phyloP scores from a whole-genome alignment of 257 asterid species.

The Capsicum pubescens region DNA sequence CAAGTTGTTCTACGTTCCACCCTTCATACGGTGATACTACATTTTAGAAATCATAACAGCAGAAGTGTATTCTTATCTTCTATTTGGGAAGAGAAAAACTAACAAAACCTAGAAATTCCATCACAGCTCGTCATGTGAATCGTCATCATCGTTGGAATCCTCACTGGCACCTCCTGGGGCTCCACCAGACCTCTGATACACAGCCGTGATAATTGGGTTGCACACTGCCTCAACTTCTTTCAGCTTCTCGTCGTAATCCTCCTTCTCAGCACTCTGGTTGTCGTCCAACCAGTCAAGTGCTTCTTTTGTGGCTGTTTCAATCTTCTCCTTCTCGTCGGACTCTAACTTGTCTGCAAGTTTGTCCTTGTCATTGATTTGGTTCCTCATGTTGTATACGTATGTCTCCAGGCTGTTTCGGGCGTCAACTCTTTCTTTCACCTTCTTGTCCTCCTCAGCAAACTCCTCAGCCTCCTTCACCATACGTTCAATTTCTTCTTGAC shows the following conservation, averaged over 20 bases:
- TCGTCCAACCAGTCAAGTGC: conserved; percentile 89
- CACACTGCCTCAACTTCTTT: conserved; percentile 85
- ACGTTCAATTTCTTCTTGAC: conserved; percentile 62
- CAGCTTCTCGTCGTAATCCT: conserved; percentile 73
- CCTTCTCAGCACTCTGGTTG: conserved; percentile 79
- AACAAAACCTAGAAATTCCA: conserved; percentile 2
- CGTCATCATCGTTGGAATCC: conserved; percentile 56
- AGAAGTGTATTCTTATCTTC: neutral
- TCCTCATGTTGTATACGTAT: conserved; percentile 77
- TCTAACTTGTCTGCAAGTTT: conserved; percentile 79
- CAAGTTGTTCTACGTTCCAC: neutral
- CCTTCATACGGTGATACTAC: neutral
- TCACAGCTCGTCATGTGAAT: conserved; percentile 69
- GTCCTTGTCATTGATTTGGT: conserved; percentile 79
- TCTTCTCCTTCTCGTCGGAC: conserved; percentile 71
- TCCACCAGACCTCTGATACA: conserved; percentile 80
- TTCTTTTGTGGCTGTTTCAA: conserved; percentile 72
- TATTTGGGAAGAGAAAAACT: neutral
- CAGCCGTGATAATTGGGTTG: conserved; percentile 72
- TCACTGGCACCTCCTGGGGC: conserved; percentile 49
- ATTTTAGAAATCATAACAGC: neutral
- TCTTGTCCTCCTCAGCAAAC: conserved; percentile 64
- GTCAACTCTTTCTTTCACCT: conserved; percentile 57
- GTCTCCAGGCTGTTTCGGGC: conserved; percentile 84
- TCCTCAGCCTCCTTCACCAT: conserved; percentile 67